phyloP scores from a whole-genome alignment of 371 early-diverging fungal species.

The Funneliformis caledonium region DNA sequence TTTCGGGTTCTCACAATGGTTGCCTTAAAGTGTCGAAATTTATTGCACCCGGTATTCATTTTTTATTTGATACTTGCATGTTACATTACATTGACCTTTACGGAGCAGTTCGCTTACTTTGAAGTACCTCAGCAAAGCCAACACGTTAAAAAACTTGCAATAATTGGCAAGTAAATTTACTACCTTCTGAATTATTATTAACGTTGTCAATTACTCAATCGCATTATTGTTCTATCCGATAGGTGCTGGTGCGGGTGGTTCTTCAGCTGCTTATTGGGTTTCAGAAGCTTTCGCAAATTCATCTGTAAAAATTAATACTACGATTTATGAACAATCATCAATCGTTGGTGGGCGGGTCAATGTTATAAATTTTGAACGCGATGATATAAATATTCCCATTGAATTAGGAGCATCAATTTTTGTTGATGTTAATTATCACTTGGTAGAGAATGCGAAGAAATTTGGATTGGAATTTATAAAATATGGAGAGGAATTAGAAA shows the following conservation, averaged over 20 bases:
- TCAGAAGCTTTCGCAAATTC: conserved; percentile 51
- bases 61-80: neutral
- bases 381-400: conserved; percentile 47
- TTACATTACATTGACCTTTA: neutral
- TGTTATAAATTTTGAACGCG: conserved; percentile 51
- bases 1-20: too few species aligned
- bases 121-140: conserved; percentile 3
- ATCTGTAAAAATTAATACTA: conserved; percentile 42
- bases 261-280: conserved; percentile 65
- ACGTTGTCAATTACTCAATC: too few species aligned
- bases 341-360: conserved; percentile 63
- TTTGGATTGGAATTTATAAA: conserved; percentile 54
- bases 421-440: conserved; percentile 60
- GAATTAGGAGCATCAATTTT: conserved; percentile 71
- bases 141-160: conserved; percentile 1
- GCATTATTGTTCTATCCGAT: neutral
- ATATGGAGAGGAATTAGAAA: conserved; percentile 38
- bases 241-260: conserved; percentile 70
- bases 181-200: too few species aligned
- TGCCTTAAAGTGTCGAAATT: too few species aligned
- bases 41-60: neutral
- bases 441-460: conserved; percentile 57
- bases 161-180: neutral
- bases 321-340: conserved; percentile 57
- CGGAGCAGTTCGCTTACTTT: neutral